These are phyloP conservation scores for Colletotrichum simmondsii DNA, from an alignment of 2,329 filamentous ascomycete species.

Conservation along the genomic window DNA sequence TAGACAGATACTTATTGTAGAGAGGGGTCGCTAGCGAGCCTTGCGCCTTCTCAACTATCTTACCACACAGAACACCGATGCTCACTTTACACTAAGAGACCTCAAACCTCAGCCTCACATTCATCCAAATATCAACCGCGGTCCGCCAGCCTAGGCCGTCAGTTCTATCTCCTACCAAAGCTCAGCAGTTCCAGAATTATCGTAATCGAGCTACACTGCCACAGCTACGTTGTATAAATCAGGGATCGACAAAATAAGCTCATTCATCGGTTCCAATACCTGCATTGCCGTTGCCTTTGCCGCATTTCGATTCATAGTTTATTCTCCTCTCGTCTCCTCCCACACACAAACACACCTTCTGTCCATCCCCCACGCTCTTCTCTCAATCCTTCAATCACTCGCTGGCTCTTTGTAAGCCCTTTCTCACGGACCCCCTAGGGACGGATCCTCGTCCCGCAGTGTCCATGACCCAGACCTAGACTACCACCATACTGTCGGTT, in stretches of 20 bases:
- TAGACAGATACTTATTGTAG: too few relatives aligned
- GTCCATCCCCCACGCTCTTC: neutral
- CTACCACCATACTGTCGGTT: neutral
- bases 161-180: neutral
- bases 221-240: neutral
- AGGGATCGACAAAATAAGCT: neutral
- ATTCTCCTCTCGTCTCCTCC: neutral
- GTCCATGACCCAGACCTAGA: neutral
- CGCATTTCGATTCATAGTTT: neutral
- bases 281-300: neutral
- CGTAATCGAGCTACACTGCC: neutral
- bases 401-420: neutral
- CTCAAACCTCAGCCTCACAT: neutral
- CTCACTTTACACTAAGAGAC: neutral
- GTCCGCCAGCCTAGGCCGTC: too few relatives aligned
- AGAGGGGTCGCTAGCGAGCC: neutral
- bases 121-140: neutral
- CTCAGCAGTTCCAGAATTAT: neutral
- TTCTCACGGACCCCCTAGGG: neutral
- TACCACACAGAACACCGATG: neutral
- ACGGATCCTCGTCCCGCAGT: neutral
- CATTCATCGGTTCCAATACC: neutral
- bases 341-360: neutral
- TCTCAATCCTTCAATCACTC: neutral
- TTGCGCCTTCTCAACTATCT: neutral